Conservation (phyloP, 495 filamentous ascomycete species). For the Podospora australis region DNA sequence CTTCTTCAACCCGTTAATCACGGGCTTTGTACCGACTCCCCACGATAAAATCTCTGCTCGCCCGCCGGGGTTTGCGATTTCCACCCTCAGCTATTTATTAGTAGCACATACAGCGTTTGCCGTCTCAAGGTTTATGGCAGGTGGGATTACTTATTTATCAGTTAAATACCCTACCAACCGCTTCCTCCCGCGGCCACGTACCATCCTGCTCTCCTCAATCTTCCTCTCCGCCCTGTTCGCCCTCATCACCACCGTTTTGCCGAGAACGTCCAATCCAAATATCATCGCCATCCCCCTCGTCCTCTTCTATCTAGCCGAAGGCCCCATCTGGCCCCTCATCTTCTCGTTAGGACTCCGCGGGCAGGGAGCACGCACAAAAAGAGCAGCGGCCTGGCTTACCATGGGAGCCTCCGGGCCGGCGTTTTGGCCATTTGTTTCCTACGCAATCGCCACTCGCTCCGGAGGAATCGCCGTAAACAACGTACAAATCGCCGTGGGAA, state of each 20-base stretch:
- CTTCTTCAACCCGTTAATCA: conserved; percentile 51
- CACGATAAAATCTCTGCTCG: conserved; percentile 25
- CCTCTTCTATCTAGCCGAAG: conserved; percentile 63
- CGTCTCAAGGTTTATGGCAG: conserved; percentile 42
- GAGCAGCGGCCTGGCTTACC: conserved; percentile 59
- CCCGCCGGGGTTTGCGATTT: conserved; percentile 45
- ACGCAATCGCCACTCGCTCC: conserved; percentile 24
- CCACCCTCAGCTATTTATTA: conserved; percentile 45
- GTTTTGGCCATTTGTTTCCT: conserved; percentile 59
- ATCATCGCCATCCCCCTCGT: conserved; percentile 51
- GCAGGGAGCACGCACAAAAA: conserved; percentile 63
- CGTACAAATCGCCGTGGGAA: conserved; percentile 28
- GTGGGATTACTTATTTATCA: conserved; percentile 42
- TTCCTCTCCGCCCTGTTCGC: conserved; percentile 39
- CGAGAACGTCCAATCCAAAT: conserved; percentile 38
- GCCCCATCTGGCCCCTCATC: conserved; percentile 64
- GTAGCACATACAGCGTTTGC: conserved; percentile 44
- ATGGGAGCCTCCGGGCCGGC: conserved; percentile 60
- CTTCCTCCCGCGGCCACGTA: conserved; percentile 42
- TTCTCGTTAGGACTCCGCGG: conserved; percentile 64
- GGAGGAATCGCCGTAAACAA: conserved; percentile 21
- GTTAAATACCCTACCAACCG: conserved; percentile 36
- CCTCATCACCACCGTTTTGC: conserved; percentile 42
- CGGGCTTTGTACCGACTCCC: too few relatives aligned
- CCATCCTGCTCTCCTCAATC: conserved; percentile 43